These are phyloP conservation scores for Tylopilus rubrobrunneus DNA, from an alignment of 768 basidiomycete species.

Conservation along the genomic window DNA sequence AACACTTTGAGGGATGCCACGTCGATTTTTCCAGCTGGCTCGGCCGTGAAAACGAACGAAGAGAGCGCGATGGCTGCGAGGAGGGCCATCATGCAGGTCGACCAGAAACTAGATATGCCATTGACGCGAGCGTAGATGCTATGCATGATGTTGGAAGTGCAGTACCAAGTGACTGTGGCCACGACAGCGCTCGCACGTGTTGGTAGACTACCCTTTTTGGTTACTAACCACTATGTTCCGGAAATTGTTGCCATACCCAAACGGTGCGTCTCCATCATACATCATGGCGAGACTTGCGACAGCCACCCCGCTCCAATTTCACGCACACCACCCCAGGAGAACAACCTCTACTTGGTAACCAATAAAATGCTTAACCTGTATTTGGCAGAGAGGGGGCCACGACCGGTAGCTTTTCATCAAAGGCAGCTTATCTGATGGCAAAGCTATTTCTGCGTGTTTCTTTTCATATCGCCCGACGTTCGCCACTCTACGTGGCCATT, in stretches of 20 bases:
- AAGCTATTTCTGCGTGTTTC: slow-evolving; percentile 11
- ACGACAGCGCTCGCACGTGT: background rate
- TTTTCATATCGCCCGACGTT: slow-evolving; percentile 25
- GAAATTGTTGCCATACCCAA: slow-evolving; percentile 23
- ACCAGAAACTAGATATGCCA: slow-evolving; percentile 68
- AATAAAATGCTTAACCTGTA: slow-evolving; percentile 7
- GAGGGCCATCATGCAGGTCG: slow-evolving; percentile 70
- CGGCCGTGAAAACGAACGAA: slow-evolving; percentile 59
- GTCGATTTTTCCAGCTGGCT: slow-evolving; percentile 53
- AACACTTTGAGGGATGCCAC: slow-evolving; percentile 77
- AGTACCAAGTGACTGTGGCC: background rate
- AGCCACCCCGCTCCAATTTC: background rate
- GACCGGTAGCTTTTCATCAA: slow-evolving; percentile 23
- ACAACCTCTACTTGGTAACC: slow-evolving; percentile 17
- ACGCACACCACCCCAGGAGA: slow-evolving; percentile 13
- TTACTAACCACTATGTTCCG: slow-evolving; percentile 8
- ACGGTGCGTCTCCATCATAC: slow-evolving; percentile 15
- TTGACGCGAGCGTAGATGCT: slow-evolving; percentile 67
- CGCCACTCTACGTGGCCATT: slow-evolving; percentile 9
- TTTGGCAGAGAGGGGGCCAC: slow-evolving; percentile 10
- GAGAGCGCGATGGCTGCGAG: slow-evolving; percentile 70
- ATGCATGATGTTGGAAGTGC: slow-evolving; percentile 47
- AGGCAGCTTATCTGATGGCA: slow-evolving; percentile 21
- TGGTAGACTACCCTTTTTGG: background rate
- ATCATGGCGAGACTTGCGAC: background rate